Conservation (phyloP, 2,329 filamentous ascomycete species). For the Westerdykella sp. region DNA sequence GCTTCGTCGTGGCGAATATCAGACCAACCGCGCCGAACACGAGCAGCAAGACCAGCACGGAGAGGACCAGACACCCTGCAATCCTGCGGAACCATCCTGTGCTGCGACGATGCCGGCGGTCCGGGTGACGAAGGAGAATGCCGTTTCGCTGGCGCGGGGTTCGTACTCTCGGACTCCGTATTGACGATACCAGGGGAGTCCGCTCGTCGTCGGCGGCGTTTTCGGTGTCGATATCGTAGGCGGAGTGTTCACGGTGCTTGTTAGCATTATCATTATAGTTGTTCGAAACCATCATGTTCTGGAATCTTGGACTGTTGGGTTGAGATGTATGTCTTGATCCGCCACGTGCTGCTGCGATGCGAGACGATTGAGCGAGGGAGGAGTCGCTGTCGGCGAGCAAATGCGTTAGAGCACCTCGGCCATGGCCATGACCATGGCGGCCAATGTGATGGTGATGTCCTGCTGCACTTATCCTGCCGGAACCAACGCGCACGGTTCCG, state of each 20-base stretch:
- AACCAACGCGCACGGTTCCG: conserved; percentile 36
- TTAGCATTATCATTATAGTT: conserved; percentile 23
- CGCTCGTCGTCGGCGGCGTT: conserved; percentile 78
- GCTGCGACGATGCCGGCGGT: conserved; percentile 55
- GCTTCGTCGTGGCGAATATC: conserved; percentile 85
- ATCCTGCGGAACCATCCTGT: conserved; percentile 62
- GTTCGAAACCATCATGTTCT: conserved; percentile 39
- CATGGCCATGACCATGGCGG: conserved; percentile 69
- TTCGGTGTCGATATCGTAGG: conserved; percentile 77
- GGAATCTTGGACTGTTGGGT: conserved; percentile 60
- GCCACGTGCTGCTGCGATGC: conserved; percentile 45
- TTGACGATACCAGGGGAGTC: conserved; percentile 67
- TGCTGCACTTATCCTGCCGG: conserved; percentile 49
- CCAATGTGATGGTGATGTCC: conserved; percentile 76
- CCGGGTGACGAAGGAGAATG: conserved; percentile 61
- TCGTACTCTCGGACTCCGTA: conserved; percentile 53
- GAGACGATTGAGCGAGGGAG: conserved; percentile 66
- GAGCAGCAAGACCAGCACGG: conserved; percentile 72
- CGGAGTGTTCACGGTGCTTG: conserved; percentile 57
- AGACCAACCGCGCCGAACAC: conserved; percentile 82
- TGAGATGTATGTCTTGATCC: conserved; percentile 58
- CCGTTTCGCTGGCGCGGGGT: conserved; percentile 48
- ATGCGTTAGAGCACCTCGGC: conserved; percentile 62
- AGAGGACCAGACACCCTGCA: conserved; percentile 81
- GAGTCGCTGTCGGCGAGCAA: conserved; percentile 50